Base-by-base conservation (phyloP, 2,329 filamentous ascomycete genomes). In the Alternaria gaisen region DNA sequence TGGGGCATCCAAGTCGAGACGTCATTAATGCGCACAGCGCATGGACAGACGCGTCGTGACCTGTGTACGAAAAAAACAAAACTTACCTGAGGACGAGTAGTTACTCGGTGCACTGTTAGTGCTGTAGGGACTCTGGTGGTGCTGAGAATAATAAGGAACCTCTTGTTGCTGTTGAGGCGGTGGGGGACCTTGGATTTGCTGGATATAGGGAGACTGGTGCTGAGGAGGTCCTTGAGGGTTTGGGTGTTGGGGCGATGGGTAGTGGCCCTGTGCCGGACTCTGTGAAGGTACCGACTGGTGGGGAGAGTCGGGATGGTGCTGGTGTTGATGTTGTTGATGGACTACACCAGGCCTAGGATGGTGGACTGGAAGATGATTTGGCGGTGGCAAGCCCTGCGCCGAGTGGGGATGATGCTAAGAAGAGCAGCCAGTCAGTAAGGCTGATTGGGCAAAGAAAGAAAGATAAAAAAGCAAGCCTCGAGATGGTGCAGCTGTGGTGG, bases 41-140 rank as follows among this genome's bases (percentile, higher is more conserved):
- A 53, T 60, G 58, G 57, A 57, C 55, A 20, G 40, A 58, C 43
- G 61, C 56, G 57, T 51, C 43, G 32, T 36, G 53, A 50, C 40
- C 38, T 38, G 42, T 44, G 59, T 36, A 22, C 40, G 28, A 12
- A 30, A 60, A 60, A 55, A 60, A 63, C 28, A 61, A 58, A 12
- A 68, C 76, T 58, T 75, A 80, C 77, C 77, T 71, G 91, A 91
- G 77, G 93, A 92, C 66, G 92, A 90, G 81, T 97, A 97, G 82
- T 91, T 91, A 80, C 90, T 91, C 56, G 91, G 89, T 63, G 90
- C 88, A 81, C 90, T 92, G 69, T 91, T 89, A 56, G 92, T 90
- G 81, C 90, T 93, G 83, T 97, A 97, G 11, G 92, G 88, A 77
- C 89, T 92, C 65, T 91, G 91, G 76, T 95, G 91, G 76, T 95